Conservation (phyloP, 257 asterid species). For the Craterostigma plantagineum region DNA sequence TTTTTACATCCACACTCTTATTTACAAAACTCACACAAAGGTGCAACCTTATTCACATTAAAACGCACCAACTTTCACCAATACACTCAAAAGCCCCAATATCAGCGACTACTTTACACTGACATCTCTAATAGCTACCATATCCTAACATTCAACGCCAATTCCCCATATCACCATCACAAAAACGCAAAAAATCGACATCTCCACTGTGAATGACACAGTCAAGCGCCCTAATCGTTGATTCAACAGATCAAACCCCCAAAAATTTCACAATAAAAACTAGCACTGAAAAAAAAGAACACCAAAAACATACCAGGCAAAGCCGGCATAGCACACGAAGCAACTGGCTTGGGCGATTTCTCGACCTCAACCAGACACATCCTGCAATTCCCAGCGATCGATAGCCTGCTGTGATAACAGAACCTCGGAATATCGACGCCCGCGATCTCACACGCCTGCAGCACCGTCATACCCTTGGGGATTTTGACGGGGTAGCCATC, state of each 20-base stretch:
- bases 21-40: no score
- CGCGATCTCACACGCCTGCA: conserved; percentile 84
- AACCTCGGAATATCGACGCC: conserved; percentile 90
- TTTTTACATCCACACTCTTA: no score
- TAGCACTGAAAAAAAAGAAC: not conserved
- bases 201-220: no score
- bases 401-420: conserved; percentile 67
- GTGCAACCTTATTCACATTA: no score
- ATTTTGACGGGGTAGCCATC: conserved; percentile 82
- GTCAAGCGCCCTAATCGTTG: no score
- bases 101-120: no score
- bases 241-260: no score
- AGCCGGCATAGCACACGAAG: conserved; percentile 98
- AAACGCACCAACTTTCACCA: no score
- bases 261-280: no score
- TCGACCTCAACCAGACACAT: conserved; percentile 98
- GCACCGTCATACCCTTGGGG: conserved; percentile 90
- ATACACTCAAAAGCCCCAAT: no score
- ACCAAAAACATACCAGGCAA: conserved; percentile 39
- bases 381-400: conserved; percentile 91
- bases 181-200: not conserved
- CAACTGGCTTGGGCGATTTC: conserved; percentile 92
- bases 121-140: no score
- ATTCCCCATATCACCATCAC: not conserved
- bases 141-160: not conserved